Conservation (phyloP, 108 stramenopile genomes). For the Skeletonema tropicum region DNA sequence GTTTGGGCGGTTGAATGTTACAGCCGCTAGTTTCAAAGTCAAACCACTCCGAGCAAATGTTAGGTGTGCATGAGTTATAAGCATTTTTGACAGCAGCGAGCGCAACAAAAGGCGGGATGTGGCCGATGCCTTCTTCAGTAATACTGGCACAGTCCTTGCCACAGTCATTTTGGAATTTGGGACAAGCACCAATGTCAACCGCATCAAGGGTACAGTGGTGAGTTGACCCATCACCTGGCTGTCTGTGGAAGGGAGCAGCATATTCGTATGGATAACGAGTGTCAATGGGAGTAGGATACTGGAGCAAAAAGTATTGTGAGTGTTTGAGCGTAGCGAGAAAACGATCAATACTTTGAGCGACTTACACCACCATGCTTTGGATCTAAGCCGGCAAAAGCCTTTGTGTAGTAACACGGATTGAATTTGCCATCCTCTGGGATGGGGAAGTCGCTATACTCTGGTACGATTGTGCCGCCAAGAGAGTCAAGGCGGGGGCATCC, state of each 20-base stretch:
- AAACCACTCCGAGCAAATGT: conserved; percentile 14
- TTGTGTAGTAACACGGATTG: neutral
- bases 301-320: too few species aligned
- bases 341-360: too few species aligned
- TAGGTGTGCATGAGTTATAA: conserved; percentile 2
- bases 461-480: neutral
- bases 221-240: too few species aligned
- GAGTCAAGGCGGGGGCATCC: too few species aligned
- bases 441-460: neutral
- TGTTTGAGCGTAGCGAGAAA: too few species aligned
- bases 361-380: too few species aligned
- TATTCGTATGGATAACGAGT: too few species aligned
- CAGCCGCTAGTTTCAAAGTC: conserved; percentile 17
- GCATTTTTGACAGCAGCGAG: neutral
- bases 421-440: neutral
- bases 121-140: neutral
- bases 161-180: neutral
- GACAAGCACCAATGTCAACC: neutral
- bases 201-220: neutral
- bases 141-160: neutral
- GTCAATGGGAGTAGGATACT: too few species aligned
- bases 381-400: too few species aligned
- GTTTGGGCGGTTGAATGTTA: conserved; percentile 6
- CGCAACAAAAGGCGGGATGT: neutral
- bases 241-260: too few species aligned